These are phyloP conservation scores for Mayamaea pseudoterrestris DNA, from an alignment of 108 stramenopile species.

Conservation along the genomic window DNA sequence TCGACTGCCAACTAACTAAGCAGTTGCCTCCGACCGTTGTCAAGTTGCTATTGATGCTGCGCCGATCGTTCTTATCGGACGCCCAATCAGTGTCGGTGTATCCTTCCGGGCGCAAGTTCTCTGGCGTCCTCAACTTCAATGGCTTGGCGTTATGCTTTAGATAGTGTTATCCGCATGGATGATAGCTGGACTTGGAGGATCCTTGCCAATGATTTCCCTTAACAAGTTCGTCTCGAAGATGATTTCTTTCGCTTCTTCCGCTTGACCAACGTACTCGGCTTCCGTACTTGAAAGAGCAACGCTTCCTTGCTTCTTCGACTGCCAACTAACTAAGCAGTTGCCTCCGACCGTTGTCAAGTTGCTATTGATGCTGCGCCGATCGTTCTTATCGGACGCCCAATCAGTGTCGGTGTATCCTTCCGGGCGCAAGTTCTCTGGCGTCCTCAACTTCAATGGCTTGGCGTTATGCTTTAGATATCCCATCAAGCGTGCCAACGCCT, in stretches of 20 bases:
- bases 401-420: no score
- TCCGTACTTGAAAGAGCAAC: conserved; percentile 6
- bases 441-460: background rate
- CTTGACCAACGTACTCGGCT: conserved; percentile 16
- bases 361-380: no score
- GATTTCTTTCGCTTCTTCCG: no score
- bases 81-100: conserved; percentile 11
- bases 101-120: background rate
- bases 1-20: background rate
- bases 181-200: no score
- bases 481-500: conserved; percentile 1
- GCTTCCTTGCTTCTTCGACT: conserved; percentile 10
- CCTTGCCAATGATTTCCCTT: no score
- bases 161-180: no score
- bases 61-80: conserved; percentile 5
- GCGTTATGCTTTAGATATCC: conserved; percentile 1
- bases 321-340: no score
- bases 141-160: conserved; percentile 1
- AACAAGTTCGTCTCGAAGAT: no score
- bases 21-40: conserved; percentile 11
- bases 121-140: conserved; percentile 5
- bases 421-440: no score
- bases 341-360: no score
- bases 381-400: no score
- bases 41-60: no score